Evolutionary conservation across 768 basidiomycete species (phyloP).

Genomic region (Phlebiopsis gigantea): DNA sequence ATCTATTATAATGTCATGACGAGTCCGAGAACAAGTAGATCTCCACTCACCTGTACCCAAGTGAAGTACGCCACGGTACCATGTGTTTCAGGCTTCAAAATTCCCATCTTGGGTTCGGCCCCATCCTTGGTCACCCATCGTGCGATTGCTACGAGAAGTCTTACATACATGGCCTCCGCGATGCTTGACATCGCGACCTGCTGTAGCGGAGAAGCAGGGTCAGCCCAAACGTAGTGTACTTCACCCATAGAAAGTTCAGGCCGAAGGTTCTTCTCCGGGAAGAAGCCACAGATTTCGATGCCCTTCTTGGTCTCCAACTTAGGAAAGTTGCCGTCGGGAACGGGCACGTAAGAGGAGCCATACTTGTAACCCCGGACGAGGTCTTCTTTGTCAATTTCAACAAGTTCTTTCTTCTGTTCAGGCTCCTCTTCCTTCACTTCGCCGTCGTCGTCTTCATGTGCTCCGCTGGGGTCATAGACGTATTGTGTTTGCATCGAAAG

Average conservation of each 20-base stretch:
- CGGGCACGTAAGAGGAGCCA: slow-evolving; percentile 82
- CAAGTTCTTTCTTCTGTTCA: slow-evolving; percentile 30
- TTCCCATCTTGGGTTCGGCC: slow-evolving; percentile 81
- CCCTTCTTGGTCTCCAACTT: slow-evolving; percentile 73
- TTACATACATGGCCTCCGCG: slow-evolving; percentile 85
- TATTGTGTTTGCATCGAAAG: slow-evolving; percentile 49
- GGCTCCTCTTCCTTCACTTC: slow-evolving; percentile 28
- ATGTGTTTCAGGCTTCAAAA: slow-evolving; percentile 58
- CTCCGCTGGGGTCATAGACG: slow-evolving; percentile 35
- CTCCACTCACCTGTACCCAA: slow-evolving; percentile 66
- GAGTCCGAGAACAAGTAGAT: neutral
- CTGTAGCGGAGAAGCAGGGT: slow-evolving; percentile 55
- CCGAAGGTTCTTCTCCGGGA: slow-evolving; percentile 65
- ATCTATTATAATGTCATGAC: slow-evolving; percentile 41
- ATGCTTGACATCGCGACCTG: slow-evolving; percentile 87
- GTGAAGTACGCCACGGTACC: slow-evolving; percentile 65
- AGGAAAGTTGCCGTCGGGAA: slow-evolving; percentile 80
- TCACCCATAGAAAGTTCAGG: slow-evolving; percentile 82
- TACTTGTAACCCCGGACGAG: slow-evolving; percentile 84
- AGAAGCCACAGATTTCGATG: slow-evolving; percentile 86
- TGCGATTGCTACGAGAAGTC: slow-evolving; percentile 54
- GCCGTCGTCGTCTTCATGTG: slow-evolving; percentile 18
- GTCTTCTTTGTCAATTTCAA: slow-evolving; percentile 64
- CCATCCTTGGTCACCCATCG: slow-evolving; percentile 75
- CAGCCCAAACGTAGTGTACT: slow-evolving; percentile 80